Evolutionary conservation across 495 filamentous ascomycete genomes (phyloP).

Genomic region (Penicillium coprophilum): DNA sequence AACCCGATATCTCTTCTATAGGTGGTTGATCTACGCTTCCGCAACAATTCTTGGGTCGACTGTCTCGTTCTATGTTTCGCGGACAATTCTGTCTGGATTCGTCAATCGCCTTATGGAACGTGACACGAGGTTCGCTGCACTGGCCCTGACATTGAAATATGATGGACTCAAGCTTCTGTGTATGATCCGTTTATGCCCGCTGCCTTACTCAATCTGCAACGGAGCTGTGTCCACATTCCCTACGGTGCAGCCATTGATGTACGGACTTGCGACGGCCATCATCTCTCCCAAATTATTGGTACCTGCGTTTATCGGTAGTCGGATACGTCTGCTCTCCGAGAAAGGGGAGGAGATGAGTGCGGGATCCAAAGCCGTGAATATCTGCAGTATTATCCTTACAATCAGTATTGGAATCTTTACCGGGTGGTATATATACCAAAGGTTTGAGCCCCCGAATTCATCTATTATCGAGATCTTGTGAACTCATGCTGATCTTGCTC

Average conservation of each 20-base stretch:
- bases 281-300: slow-evolving; percentile 81
- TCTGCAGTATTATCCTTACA: slow-evolving; percentile 73
- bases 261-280: slow-evolving; percentile 76
- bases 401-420: slow-evolving; percentile 69
- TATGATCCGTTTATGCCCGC: slow-evolving; percentile 90
- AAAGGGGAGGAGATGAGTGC: slow-evolving; percentile 61
- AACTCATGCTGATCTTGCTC: slow-evolving; percentile 3
- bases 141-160: slow-evolving; percentile 66
- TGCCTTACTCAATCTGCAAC: slow-evolving; percentile 94
- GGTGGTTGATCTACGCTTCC: slow-evolving; percentile 79
- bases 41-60: slow-evolving; percentile 78
- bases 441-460: slow-evolving; percentile 33
- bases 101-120: slow-evolving; percentile 76
- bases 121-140: slow-evolving; percentile 74
- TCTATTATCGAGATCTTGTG: background rate
- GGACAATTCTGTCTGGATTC: slow-evolving; percentile 72
- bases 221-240: slow-evolving; percentile 92
- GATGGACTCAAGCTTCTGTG: slow-evolving; percentile 86
- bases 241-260: slow-evolving; percentile 73
- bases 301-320: slow-evolving; percentile 87
- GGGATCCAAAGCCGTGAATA: slow-evolving; percentile 66
- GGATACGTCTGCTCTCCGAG: slow-evolving; percentile 63
- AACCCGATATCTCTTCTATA: slow-evolving; percentile 14
- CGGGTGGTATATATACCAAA: slow-evolving; percentile 81
- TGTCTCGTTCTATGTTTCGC: slow-evolving; percentile 72